Base-by-base conservation (phyloP, 768 basidiomycete genomes). In the Termitomyces sp. region DNA sequence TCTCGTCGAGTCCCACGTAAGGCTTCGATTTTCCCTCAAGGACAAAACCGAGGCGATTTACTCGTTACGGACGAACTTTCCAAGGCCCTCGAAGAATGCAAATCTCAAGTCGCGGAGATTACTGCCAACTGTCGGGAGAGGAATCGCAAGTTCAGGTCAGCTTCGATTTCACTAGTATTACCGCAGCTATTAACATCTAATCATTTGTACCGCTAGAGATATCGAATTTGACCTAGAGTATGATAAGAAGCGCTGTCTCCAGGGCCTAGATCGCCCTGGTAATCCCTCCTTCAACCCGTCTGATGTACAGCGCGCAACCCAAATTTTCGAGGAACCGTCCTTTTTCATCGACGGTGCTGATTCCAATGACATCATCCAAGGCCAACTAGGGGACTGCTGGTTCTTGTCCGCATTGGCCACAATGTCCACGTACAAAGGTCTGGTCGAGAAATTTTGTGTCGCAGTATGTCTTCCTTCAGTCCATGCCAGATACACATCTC, bases 381-480 rank as follows among this genome's bases (percentile, higher is more conserved):
- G 83, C 1, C 59, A 48, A 2, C 60, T 83, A 13, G 78, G 77
- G 0, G 75, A 83, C 61, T 83, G 81, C 58, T 84, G 80, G 75
- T 80, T 85, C 61, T 64, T 84, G 10, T 78, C 77, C 9, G 82
- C 81, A 0, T 65, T 84, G 51, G 76, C 81, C 2, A 78, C 77
- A 4, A 74, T 81, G 61, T 71, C 81, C 4, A 76, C 77, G 5
- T 60, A 70, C 6, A 67, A 73, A 4, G 75, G 74, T 1, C 68
- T 83, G 37, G 69, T 85, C 4, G 78, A 83, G 64, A 81, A 79
- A 60, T 73, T 81, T 26, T 85, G 83, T 59, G 78, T 83, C 36
- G 77, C 73, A 13, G 76, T 79, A 60, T 60, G 76, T 65, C 20
- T 44, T 20, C 7, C 22, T n/a, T 6, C 2, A 29, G 31, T 31